Base-by-base conservation (phyloP, 768 basidiomycete species). In the Inosperma sp. region DNA sequence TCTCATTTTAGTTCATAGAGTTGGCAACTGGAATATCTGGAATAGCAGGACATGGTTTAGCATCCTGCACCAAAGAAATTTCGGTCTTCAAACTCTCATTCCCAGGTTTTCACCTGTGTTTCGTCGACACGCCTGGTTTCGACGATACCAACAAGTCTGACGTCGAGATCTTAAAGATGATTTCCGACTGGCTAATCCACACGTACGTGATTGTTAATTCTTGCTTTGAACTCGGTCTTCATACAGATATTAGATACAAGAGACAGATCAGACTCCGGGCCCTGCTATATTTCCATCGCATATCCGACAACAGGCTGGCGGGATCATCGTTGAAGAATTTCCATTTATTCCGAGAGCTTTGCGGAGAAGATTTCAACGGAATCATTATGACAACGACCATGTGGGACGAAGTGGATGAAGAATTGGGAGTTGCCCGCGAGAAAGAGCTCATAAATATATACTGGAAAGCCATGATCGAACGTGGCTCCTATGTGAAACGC, bases 261-360 rank as follows among this genome's bases (percentile, higher is more conserved):
- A 51, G 50, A n/a, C 49, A 54, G 9, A 58, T 64, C 37, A 49
- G 54, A 17, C 58, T 69, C 9, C 55, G 59, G 3, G 75, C 65
- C 0, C 57, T 68, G 31, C 58, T 68, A 1, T 62, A 66, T 44
- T 56, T 68, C 6, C 64, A 66, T 40, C 55, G 62, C 9, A 68
- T 68, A 27, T 60, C 60, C 2, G 71, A 74, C 46, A 63, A 68
- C 52, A 61, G 69, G n/a, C 69, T 76, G 65, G 64, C n/a, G n/a
- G n/a, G n/a, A n/a, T n/a, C n/a, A n/a, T n/a, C n/a, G n/a, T n/a
- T n/a, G n/a, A n/a, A n/a, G n/a, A n/a, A n/a, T n/a, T n/a, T n/a
- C n/a, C n/a, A n/a, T n/a, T n/a, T n/a, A n/a, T n/a, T n/a, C n/a
- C n/a, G n/a, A n/a, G n/a, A n/a, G n/a, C n/a, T n/a, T n/a, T n/a